Conservation (phyloP, 2,329 filamentous ascomycete species). For the Fusarium falciforme region DNA sequence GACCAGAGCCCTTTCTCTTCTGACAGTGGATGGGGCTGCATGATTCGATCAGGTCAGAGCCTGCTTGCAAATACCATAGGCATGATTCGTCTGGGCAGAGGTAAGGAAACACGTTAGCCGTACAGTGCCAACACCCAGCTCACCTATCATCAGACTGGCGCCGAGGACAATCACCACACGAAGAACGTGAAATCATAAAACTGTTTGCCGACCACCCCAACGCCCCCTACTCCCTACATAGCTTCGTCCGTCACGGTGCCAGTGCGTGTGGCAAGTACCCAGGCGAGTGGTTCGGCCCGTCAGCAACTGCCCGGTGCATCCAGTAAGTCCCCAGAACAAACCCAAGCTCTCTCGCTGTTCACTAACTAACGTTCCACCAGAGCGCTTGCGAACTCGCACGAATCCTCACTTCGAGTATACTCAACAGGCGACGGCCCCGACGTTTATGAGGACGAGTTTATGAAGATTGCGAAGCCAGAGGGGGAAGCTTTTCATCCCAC, state of each 20-base stretch:
- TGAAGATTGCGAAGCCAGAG: slow-evolving; percentile 77
- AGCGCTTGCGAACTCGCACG: slow-evolving; percentile 76
- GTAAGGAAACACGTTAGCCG: slow-evolving; percentile 56
- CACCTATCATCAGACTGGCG: slow-evolving; percentile 73
- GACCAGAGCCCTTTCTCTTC: slow-evolving; percentile 88
- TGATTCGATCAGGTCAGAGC: slow-evolving; percentile 97
- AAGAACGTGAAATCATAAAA: slow-evolving; percentile 79
- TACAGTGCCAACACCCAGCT: slow-evolving; percentile 10
- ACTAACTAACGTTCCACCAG: slow-evolving; percentile 55
- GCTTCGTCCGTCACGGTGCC: slow-evolving; percentile 90
- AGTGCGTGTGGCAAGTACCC: slow-evolving; percentile 91
- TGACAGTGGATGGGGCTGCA: slow-evolving; percentile 97
- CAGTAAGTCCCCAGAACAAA: slow-evolving; percentile 70
- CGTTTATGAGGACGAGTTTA: slow-evolving; percentile 91
- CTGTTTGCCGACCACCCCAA: slow-evolving; percentile 88
- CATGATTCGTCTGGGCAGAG: slow-evolving; percentile 80
- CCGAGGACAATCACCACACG: slow-evolving; percentile 64
- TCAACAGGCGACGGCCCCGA: slow-evolving; percentile 90
- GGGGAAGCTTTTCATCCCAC: slow-evolving; percentile 81
- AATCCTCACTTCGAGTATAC: slow-evolving; percentile 80
- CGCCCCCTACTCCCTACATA: slow-evolving; percentile 94
- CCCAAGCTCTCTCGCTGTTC: background rate
- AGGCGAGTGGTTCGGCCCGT: slow-evolving; percentile 99
- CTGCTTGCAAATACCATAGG: slow-evolving; percentile 87
- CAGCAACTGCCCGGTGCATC: slow-evolving; percentile 92